These are phyloP conservation scores for Lagenidium sp. DNA, from an alignment of 352 stramenopile species.

Conservation along the genomic window DNA sequence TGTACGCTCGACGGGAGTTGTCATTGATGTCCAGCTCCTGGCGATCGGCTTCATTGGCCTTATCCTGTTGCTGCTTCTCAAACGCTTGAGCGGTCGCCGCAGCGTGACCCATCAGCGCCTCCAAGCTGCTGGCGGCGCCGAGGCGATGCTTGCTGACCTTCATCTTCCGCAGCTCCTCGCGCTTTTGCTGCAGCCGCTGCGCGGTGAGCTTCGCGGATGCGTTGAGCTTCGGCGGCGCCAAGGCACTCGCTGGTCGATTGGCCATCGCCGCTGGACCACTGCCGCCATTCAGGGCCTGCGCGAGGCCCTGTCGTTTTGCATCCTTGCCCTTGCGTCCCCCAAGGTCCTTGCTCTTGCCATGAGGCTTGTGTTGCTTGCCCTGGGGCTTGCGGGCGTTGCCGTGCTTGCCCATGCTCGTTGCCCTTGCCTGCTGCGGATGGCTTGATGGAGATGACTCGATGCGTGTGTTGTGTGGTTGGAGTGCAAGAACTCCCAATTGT, in stretches of 20 bases:
- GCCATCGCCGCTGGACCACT: too few relatives aligned
- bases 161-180: conserved; percentile 48
- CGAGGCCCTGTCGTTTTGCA: conserved; percentile 10
- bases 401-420: too few relatives aligned
- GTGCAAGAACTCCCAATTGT: too few relatives aligned
- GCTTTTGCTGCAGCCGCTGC: conserved; percentile 48
- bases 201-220: conserved; percentile 32
- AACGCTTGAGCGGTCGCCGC: conserved; percentile 32
- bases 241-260: conserved; percentile 8
- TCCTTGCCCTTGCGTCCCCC: conserved; percentile 6
- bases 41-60: not conserved
- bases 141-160: conserved; percentile 33
- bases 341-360: conserved; percentile 8
- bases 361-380: conserved; percentile 5
- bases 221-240: conserved; percentile 24
- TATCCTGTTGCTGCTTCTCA: conserved; percentile 18
- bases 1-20: conserved; percentile 90
- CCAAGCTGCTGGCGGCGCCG: conserved; percentile 31
- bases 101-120: conserved; percentile 37
- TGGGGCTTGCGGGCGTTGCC: too few relatives aligned
- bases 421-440: too few relatives aligned
- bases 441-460: too few relatives aligned
- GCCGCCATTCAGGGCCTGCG: conserved; percentile 5
- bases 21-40: conserved; percentile 62
- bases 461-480: too few relatives aligned